Evolutionary conservation across 1,139 yeast species (phyloP), one percentile per base, ranked within the genome.

Genomic region (Hansenula sp.): DNA sequence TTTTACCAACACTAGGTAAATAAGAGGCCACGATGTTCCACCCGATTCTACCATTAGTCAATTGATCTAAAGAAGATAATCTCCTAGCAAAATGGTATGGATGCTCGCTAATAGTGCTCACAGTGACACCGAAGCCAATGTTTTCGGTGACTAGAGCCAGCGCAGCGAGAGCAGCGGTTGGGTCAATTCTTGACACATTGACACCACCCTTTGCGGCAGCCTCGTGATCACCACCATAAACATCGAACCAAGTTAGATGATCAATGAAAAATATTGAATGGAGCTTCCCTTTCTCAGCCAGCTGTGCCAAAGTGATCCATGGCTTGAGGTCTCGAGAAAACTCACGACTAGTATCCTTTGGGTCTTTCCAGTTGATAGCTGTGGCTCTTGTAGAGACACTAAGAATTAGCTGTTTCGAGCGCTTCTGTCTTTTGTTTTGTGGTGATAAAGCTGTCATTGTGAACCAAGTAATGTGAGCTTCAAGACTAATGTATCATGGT

Each of bases 21-120:
- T 68, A 68, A 10, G 68, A 62, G 4, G 71, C 60, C 19, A 68
- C 73, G 38, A 68, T 60, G 47, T 68, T 68, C 73, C 73, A 68
- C 3, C 71, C 72, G 28, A 68, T 57, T 53, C 73, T 55, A 7
- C 72, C 73, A 21, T 61, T 59, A 4, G 72, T 63, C 42, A 68
- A 56, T 41, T 66, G 71, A 47, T 68, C 72, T 35, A 68, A 57
- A 0, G 71, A 65, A 4, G 71, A 68, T 45, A 68, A 58, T 41
- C 71, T 56, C 50, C 72, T 62, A 4, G 70, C 62, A 44, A 68
- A 65, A 48, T 61, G 67, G 46, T 65, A 68, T 2, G 73, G 73
- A 5, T 63, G 60, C 46, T 69, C 73, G 44, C 68, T 65, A n/a
- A 68, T 64, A 11, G 72, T 68, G 40, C 66, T 56, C 43, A 66